phyloP scores from a whole-genome alignment of 192 early-diverging fungal species.

The Thoreauomyces humboldtii region DNA sequence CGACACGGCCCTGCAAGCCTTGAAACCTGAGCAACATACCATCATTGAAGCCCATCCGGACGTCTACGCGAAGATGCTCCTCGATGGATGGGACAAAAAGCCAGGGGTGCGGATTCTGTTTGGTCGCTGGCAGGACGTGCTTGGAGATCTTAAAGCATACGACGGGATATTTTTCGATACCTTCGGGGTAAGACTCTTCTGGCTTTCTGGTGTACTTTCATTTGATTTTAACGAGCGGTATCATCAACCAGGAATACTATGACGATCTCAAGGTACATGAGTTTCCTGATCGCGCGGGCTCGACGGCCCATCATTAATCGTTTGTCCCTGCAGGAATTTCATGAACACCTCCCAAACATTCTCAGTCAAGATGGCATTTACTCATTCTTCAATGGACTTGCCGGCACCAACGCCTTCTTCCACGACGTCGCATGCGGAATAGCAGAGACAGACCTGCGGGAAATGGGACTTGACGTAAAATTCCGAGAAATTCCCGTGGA shows the following conservation, averaged over 20 bases:
- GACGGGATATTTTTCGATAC: slow-evolving; percentile 84
- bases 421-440: slow-evolving; percentile 92
- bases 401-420: slow-evolving; percentile 92
- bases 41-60: slow-evolving; percentile 98
- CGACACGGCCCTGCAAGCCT: slow-evolving; percentile 75
- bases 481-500: slow-evolving; percentile 74
- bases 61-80: slow-evolving; percentile 84
- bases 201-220: background rate
- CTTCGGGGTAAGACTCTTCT: too few relatives aligned
- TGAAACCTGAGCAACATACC: slow-evolving; percentile 67
- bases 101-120: slow-evolving; percentile 79
- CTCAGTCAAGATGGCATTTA: slow-evolving; percentile 73
- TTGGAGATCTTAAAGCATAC: slow-evolving; percentile 69
- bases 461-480: slow-evolving; percentile 74
- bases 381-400: slow-evolving; percentile 93
- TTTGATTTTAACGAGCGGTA: too few relatives aligned
- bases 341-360: slow-evolving; percentile 67
- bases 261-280: too few relatives aligned
- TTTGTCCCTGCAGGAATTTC: slow-evolving; percentile 50
- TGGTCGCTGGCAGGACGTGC: slow-evolving; percentile 86
- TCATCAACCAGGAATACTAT: too few relatives aligned
- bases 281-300: too few relatives aligned
- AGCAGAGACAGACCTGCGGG: slow-evolving; percentile 75
- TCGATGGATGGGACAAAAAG: slow-evolving; percentile 82
- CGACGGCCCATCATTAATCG: background rate